Percentiles rank a stretch among this genome's conserved stretches.
These are phyloP conservation scores for Adenanthera pavonina DNA, from an alignment of 306 rosid species.

Conservation along the genomic window DNA sequence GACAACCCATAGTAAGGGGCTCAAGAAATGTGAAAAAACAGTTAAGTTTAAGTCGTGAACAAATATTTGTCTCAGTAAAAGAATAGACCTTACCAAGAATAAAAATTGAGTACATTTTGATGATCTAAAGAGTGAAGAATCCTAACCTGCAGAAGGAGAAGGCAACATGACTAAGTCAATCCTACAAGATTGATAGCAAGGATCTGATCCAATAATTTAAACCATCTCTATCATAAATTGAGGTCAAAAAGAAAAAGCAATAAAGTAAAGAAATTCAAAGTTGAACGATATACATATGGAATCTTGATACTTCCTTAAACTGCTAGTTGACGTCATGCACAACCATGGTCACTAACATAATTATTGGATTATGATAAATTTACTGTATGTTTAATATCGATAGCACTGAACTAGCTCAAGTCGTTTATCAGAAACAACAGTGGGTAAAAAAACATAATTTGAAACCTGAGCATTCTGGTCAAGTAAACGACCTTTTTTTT, in stretches of 20 bases:
- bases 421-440: background rate
- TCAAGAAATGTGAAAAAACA: background rate
- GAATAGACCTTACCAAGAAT: slow-evolving; percentile 64
- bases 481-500: background rate
- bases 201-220: background rate
- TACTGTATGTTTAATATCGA: background rate
- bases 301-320: background rate
- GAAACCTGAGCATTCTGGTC: background rate
- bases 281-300: background rate
- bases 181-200: background rate
- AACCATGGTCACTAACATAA: background rate
- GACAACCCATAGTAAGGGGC: slow-evolving; percentile 1
- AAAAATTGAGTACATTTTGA: slow-evolving; percentile 76
- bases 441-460: background rate
- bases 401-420: background rate
- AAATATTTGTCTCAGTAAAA: background rate
- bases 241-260: slow-evolving; percentile 13
- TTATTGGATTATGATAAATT: background rate
- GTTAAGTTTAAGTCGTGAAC: background rate
- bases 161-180: background rate
- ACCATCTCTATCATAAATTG: background rate
- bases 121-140: slow-evolving; percentile 89
- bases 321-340: background rate
- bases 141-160: slow-evolving; percentile 69
- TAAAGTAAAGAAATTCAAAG: background rate